Evolutionary conservation across 352 stramenopile species (phyloP).

Genomic region (Aphanomyces stellatus): DNA sequence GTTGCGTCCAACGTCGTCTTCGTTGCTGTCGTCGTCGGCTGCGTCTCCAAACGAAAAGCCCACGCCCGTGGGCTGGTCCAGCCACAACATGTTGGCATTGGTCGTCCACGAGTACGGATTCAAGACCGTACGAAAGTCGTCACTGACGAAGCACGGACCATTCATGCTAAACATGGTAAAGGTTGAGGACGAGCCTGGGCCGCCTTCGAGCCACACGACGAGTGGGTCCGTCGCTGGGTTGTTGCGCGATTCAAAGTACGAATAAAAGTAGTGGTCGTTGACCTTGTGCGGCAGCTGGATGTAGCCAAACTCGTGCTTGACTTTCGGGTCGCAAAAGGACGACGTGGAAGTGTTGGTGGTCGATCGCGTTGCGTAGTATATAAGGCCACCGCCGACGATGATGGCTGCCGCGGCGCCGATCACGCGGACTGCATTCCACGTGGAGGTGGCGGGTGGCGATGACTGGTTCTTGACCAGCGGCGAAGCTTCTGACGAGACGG

Average conservation of each 20-base stretch:
- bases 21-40: constrained; percentile 36
- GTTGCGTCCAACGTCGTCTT: constrained; percentile 47
- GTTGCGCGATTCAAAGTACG: constrained; percentile 40
- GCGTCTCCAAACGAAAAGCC: constrained; percentile 36
- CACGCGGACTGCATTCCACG: no score
- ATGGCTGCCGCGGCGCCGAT: no score
- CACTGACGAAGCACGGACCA: constrained; percentile 42
- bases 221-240: constrained; percentile 36
- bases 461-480: no score
- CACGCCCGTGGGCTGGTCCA: constrained; percentile 52
- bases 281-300: constrained; percentile 41
- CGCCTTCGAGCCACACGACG: constrained; percentile 57
- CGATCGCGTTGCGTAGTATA: no score
- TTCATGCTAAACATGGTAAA: constrained; percentile 56
- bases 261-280: constrained; percentile 62
- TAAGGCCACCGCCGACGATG: no score
- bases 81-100: constrained; percentile 56
- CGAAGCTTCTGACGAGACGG: no score
- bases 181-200: constrained; percentile 49
- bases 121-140: constrained; percentile 27
- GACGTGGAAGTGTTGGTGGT: no score
- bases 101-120: constrained; percentile 62
- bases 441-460: no score
- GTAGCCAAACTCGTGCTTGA: constrained; percentile 40
- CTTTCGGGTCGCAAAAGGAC: no score